Evolutionary conservation across 345 rosid genomes (phyloP), one percentile per base, ranked within the genome.

Genomic region (Alliaria petiolata): DNA sequence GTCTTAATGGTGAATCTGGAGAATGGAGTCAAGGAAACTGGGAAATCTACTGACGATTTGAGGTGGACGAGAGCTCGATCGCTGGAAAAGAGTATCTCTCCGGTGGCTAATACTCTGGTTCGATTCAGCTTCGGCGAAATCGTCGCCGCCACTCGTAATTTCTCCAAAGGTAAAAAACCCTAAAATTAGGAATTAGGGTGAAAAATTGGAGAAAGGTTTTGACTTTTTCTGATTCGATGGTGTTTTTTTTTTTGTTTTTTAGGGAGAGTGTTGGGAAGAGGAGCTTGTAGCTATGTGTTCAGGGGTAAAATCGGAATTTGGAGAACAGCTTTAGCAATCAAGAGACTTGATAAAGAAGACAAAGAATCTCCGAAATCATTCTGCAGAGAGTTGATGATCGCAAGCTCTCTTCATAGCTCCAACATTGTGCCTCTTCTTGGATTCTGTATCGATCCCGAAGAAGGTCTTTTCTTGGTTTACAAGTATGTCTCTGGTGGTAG

Each of bases 201-300:
- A 66, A 65, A 66, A 22, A 1, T 0, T 67, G 31, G 13, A 25
- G 2, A 46, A 38, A 42, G 73, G 69, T 69, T 43, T 30, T 45
- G 62, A 52, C 65, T 44, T 66, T 70, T 53, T 70, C 54, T 35
- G 22, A 35, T 7, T 64, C 20, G 6, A 75, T 73, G 74, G n/a
- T n/a, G 68, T 51, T 7, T 28, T 45, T 71, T 52, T 72, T 22
- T 22, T 1, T n/a, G n/a, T n/a, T n/a, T n/a, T n/a, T n/a, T n/a
- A 95, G 99, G 92, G 31, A 87, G 95, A 81, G 98, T 95, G 44
- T 78, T 95, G 84, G 99, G 99, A 52, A 89, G 99, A 82, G 99
- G 99, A 76, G 97, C 97, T 43, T 81, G 87, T 82, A 95, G 99
- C 85, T 91, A 83, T 84, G 98, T 95, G 42, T 95, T 88, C 72